Conservation (phyloP, 2,329 filamentous ascomycete genomes). For the Exophiala viscosa region DNA sequence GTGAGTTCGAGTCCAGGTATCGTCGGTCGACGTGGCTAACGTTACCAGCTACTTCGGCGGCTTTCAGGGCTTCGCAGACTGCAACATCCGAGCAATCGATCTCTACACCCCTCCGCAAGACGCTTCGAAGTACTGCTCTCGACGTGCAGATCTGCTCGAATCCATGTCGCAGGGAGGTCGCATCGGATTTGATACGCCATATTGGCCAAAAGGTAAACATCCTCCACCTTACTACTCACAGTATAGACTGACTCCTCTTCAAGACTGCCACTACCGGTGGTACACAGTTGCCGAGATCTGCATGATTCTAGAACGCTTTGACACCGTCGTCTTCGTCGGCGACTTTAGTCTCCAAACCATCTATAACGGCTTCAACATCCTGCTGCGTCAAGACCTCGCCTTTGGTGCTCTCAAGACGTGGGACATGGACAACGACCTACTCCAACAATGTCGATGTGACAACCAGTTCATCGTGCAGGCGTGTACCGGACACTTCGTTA, state of each 20-base stretch:
- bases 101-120: constrained; percentile 33
- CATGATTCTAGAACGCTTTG: constrained; percentile 44
- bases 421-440: constrained; percentile 35
- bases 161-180: constrained; percentile 42
- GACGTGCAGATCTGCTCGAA: constrained; percentile 36
- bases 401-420: constrained; percentile 40
- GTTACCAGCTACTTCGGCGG: constrained; percentile 33
- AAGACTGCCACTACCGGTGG: constrained; percentile 44
- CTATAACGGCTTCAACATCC: constrained; percentile 45
- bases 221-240: background rate
- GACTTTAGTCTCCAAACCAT: constrained; percentile 39
- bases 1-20: constrained; percentile 4
- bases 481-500: constrained; percentile 31
- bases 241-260: background rate
- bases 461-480: constrained; percentile 38
- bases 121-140: constrained; percentile 33
- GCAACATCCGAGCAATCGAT: constrained; percentile 35
- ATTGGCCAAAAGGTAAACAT: constrained; percentile 35
- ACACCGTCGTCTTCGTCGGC: constrained; percentile 41
- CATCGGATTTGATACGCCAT: constrained; percentile 41
- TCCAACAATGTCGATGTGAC: constrained; percentile 38
- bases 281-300: constrained; percentile 42
- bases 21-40: constrained; percentile 1
- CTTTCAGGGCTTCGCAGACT: constrained; percentile 38
- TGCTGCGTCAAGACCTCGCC: constrained; percentile 41